Conservation (phyloP, 2,329 filamentous ascomycete genomes). For the Salinomyces thailandicus region DNA sequence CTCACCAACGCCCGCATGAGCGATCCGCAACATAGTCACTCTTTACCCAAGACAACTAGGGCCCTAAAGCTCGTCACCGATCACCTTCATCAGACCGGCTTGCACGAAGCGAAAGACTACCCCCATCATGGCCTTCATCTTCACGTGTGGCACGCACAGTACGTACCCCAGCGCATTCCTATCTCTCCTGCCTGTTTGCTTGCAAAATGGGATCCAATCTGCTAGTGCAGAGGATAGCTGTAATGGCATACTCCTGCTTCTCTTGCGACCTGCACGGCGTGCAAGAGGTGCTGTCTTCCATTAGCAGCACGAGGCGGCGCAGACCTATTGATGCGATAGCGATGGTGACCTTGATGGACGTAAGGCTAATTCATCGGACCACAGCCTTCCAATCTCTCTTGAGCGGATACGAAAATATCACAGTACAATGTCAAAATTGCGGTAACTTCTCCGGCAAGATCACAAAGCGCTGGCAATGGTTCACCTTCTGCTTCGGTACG, state of each 20-base stretch:
- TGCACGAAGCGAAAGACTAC: too few species aligned
- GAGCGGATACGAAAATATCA: conserved; percentile 39
- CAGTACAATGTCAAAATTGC: conserved; percentile 43
- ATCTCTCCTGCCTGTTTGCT: too few species aligned
- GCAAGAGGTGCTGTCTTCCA: too few species aligned
- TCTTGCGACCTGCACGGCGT: not conserved
- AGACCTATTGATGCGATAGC: too few species aligned
- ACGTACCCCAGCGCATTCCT: conserved; percentile 11
- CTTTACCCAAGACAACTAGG: too few species aligned
- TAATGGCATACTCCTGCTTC: not conserved
- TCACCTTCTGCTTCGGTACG: not conserved
- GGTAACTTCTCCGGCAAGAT: conserved; percentile 38
- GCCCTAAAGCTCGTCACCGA: too few species aligned
- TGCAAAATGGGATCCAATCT: too few species aligned
- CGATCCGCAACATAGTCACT: too few species aligned
- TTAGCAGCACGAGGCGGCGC: too few species aligned
- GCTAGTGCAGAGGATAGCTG: too few species aligned
- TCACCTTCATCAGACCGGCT: too few species aligned
- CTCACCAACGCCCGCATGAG: too few species aligned
- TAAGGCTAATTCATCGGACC: not conserved
- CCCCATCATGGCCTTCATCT: conserved; percentile 31
- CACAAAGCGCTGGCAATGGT: conserved; percentile 34
- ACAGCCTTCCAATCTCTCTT: conserved; percentile 38
- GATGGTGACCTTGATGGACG: not conserved
- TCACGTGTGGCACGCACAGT: conserved; percentile 42